A percentile compares a stretch with the other conserved stretches of the same genome.
Conservation (phyloP, 202 grass and related monocot species). For the Setaria viridis region DNA sequence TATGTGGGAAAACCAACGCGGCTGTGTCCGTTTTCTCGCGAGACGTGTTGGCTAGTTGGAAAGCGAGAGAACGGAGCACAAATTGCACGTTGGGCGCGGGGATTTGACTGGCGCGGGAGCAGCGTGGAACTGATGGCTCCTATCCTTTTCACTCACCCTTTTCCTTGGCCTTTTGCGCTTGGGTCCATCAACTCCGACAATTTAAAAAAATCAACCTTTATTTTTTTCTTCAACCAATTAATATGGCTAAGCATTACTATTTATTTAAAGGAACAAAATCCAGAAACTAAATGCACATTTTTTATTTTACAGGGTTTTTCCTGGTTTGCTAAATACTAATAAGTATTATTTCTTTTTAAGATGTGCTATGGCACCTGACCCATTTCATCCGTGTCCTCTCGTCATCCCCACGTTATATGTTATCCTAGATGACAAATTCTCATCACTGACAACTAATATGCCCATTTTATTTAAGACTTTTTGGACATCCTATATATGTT, state of each 20-base stretch:
- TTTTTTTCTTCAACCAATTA: neutral
- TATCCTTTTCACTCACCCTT: slow-evolving; percentile 6
- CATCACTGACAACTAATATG: no score
- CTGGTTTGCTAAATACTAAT: no score
- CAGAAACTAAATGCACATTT: neutral
- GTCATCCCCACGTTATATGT: no score
- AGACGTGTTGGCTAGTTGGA: slow-evolving; percentile 47
- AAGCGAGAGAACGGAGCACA: slow-evolving; percentile 21
- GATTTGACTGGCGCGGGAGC: slow-evolving; percentile 43
- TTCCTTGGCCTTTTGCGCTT: neutral
- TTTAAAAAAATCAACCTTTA: neutral
- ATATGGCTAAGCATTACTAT: no score
- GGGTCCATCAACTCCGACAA: neutral
- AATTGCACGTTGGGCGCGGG: slow-evolving; percentile 48
- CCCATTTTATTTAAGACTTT: no score
- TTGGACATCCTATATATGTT: no score
- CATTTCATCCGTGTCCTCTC: no score
- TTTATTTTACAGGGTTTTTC: no score
- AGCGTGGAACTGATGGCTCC: slow-evolving; percentile 39
- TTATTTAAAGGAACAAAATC: neutral
- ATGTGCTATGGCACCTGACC: no score
- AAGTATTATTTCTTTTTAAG: no score
- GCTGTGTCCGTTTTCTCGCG: slow-evolving; percentile 17
- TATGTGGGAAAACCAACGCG: slow-evolving; percentile 22
- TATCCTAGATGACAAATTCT: no score